Percentiles rank a stretch among this genome's conserved stretches.
phyloP scores from a whole-genome alignment of 1,284 basidiomycete genomes.

The Austroboletus niveus region DNA sequence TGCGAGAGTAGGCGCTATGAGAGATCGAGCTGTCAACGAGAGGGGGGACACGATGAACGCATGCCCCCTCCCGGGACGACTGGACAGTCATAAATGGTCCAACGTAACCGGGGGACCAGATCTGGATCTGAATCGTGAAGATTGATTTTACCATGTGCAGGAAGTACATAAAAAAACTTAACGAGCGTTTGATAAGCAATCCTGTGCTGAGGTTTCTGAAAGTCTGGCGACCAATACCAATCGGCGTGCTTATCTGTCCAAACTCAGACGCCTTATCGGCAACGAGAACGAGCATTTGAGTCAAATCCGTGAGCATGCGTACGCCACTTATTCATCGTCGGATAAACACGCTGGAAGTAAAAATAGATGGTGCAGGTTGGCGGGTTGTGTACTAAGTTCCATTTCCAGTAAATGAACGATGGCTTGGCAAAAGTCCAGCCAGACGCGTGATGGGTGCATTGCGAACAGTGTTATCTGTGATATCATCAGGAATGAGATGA shows the following conservation, averaged over 20 bases:
- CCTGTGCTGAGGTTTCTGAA: background rate
- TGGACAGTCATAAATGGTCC: constrained; percentile 20
- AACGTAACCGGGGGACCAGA: constrained; percentile 3
- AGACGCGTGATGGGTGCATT: background rate
- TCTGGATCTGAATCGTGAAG: constrained; percentile 2
- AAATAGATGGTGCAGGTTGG: background rate
- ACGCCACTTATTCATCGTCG: background rate
- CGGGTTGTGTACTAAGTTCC: too few relatives aligned
- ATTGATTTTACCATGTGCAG: background rate
- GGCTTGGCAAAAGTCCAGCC: background rate
- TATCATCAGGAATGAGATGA: background rate
- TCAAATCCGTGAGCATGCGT: background rate
- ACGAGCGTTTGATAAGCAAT: constrained; percentile 22
- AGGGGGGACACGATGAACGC: background rate
- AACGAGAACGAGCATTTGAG: background rate
- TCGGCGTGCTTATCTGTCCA: background rate
- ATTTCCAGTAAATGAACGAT: background rate
- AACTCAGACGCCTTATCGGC: background rate
- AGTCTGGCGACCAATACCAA: background rate
- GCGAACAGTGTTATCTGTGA: background rate
- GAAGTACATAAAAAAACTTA: background rate
- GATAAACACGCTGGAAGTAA: background rate
- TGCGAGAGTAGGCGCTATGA: background rate
- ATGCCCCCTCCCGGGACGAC: background rate
- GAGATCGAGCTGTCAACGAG: background rate